phyloP scores from a whole-genome alignment of 192 early-diverging fungal species.

The Paraglomus brasilianum region DNA sequence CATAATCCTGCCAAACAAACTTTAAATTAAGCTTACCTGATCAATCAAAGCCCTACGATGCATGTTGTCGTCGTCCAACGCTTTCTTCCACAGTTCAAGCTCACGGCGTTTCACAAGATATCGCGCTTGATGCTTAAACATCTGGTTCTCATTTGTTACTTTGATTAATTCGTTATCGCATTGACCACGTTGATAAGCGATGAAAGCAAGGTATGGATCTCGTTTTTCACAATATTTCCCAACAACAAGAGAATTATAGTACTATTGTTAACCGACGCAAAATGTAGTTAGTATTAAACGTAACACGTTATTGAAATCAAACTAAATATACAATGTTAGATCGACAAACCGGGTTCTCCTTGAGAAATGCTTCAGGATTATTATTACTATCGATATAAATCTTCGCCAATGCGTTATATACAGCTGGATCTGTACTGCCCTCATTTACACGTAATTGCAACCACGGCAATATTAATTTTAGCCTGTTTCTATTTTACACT shows the following conservation, averaged over 20 bases:
- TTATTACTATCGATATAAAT: slow-evolving; percentile 99
- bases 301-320: neutral
- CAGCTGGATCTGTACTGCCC: slow-evolving; percentile 82
- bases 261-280: slow-evolving; percentile 37
- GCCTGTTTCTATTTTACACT: slow-evolving; percentile 93
- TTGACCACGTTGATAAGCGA: slow-evolving; percentile 92
- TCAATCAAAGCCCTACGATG: slow-evolving; percentile 90
- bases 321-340: neutral
- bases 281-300: slow-evolving; percentile 13
- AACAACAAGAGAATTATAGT: slow-evolving; percentile 87
- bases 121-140: slow-evolving; percentile 99
- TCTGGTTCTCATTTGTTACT: slow-evolving; percentile 96
- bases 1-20: neutral
- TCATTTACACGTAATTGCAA: slow-evolving; percentile 86
- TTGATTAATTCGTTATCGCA: slow-evolving; percentile 93
- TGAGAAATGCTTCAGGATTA: slow-evolving; percentile 94
- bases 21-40: slow-evolving; percentile 54
- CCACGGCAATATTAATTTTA: slow-evolving; percentile 96
- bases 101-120: slow-evolving; percentile 92
- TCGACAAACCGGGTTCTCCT: slow-evolving; percentile 64
- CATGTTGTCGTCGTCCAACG: slow-evolving; percentile 74
- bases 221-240: slow-evolving; percentile 99
- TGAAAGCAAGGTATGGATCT: slow-evolving; percentile 93
- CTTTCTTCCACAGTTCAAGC: slow-evolving; percentile 80
- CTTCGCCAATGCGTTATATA: slow-evolving; percentile 98